A percentile compares a stretch with the other conserved stretches of the same genome.
Evolutionary conservation across 768 basidiomycete species (phyloP).

Genomic region (Pholiota molesta): DNA sequence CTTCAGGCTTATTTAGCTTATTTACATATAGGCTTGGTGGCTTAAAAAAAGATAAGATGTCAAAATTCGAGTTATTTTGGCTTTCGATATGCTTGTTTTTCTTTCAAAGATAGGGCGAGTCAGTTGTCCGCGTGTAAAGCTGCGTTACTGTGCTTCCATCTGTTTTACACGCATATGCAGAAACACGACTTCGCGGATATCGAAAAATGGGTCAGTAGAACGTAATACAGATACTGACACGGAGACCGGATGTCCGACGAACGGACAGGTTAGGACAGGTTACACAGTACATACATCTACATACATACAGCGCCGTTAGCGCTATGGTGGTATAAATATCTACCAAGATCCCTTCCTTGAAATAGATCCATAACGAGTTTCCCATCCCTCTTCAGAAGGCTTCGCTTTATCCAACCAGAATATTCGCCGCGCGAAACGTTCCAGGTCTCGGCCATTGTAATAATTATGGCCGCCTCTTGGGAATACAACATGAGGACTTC

Average conservation of each 20-base stretch:
- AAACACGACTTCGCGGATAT: neutral
- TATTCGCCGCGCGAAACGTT: slow-evolving; percentile 44
- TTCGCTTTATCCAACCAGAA: slow-evolving; percentile 44
- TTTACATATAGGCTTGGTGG: neutral
- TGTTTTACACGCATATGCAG: neutral
- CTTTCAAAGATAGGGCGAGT: neutral
- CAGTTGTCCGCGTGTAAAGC: too few species aligned
- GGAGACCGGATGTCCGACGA: neutral
- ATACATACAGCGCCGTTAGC: neutral
- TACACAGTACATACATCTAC: too few species aligned
- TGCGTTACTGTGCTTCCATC: neutral
- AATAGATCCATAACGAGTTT: slow-evolving; percentile 40
- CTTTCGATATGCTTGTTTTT: neutral
- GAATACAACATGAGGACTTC: slow-evolving; percentile 28
- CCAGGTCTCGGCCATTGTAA: slow-evolving; percentile 58
- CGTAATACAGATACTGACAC: neutral
- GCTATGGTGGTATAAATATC: slow-evolving; percentile 2
- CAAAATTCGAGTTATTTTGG: neutral
- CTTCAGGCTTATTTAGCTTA: neutral
- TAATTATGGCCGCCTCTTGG: slow-evolving; percentile 67
- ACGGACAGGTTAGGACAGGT: neutral
- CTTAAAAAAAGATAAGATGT: slow-evolving; percentile 1
- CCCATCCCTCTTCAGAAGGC: slow-evolving; percentile 41
- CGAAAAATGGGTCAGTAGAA: neutral
- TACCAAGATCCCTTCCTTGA: slow-evolving; percentile 6